Conservation (phyloP, 495 filamentous ascomycete species). For the Ramalina intermedia region DNA sequence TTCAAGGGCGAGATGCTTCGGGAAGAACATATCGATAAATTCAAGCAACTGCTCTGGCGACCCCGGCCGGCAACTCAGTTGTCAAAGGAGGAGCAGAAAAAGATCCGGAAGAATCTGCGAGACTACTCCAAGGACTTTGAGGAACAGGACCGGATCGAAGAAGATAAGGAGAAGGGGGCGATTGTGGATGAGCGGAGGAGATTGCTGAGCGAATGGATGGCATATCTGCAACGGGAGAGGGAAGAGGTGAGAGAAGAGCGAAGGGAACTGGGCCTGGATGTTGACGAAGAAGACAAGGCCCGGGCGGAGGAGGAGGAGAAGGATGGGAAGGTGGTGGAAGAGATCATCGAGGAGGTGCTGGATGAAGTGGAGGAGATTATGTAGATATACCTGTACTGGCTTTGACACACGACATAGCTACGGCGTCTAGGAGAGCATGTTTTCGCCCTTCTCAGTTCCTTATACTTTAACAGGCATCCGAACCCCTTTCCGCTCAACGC, state of each 20-base stretch:
- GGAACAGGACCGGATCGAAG: slow-evolving; percentile 81
- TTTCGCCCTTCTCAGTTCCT: no score
- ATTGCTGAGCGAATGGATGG: slow-evolving; percentile 76
- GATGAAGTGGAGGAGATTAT: slow-evolving; percentile 80
- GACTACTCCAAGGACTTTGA: slow-evolving; percentile 93
- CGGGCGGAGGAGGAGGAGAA: slow-evolving; percentile 43
- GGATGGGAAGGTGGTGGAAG: slow-evolving; percentile 64
- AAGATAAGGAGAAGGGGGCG: slow-evolving; percentile 80
- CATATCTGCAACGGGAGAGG: slow-evolving; percentile 65
- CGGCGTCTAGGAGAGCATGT: no score
- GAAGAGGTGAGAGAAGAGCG: slow-evolving; percentile 62
- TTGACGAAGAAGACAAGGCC: slow-evolving; percentile 41
- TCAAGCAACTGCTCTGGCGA: slow-evolving; percentile 94
- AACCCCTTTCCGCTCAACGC: no score
- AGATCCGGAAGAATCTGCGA: slow-evolving; percentile 92
- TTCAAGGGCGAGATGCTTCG: slow-evolving; percentile 82
- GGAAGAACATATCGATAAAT: slow-evolving; percentile 87
- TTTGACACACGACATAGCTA: no score
- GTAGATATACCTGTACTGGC: background rate
- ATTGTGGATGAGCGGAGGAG: slow-evolving; percentile 78
- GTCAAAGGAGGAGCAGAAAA: slow-evolving; percentile 87
- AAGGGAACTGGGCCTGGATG: slow-evolving; percentile 46
- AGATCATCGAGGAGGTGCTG: slow-evolving; percentile 86
- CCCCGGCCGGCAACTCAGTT: slow-evolving; percentile 82
- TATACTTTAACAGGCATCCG: no score